Conservation (phyloP, 495 filamentous ascomycete species). For the Arthonia radiata region DNA sequence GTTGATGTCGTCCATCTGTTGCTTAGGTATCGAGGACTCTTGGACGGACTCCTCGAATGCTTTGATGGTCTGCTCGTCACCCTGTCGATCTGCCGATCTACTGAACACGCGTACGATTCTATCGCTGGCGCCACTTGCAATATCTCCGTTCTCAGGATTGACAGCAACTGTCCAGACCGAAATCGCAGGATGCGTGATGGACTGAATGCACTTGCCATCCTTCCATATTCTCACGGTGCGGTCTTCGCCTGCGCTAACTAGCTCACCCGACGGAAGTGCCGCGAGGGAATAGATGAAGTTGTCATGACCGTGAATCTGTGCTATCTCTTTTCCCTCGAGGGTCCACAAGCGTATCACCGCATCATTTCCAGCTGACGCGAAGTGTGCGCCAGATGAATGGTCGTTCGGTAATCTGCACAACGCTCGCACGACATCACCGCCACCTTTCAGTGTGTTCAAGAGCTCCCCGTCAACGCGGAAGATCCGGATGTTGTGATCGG, state of each 20-base stretch:
- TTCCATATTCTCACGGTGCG: constrained; percentile 77
- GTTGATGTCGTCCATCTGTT: constrained; percentile 56
- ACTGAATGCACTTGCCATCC: constrained; percentile 61
- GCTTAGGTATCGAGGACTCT: constrained; percentile 63
- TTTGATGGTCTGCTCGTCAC: constrained; percentile 27
- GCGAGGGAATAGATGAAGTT: constrained; percentile 86
- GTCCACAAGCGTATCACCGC: constrained; percentile 69
- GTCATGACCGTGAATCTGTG: constrained; percentile 64
- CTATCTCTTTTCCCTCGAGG: constrained; percentile 42
- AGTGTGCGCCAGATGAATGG: constrained; percentile 57
- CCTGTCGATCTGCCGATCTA: constrained; percentile 42
- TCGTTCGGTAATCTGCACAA: constrained; percentile 56
- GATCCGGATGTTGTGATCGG: constrained; percentile 69
- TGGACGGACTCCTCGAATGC: constrained; percentile 62
- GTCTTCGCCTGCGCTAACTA: constrained; percentile 84
- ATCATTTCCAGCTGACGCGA: constrained; percentile 78
- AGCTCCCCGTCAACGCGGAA: constrained; percentile 43
- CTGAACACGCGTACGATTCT: constrained; percentile 68
- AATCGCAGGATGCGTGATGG: constrained; percentile 91
- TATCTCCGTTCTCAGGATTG: constrained; percentile 62
- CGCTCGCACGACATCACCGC: constrained; percentile 58
- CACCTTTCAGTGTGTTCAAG: constrained; percentile 41
- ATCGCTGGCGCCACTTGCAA: constrained; percentile 81
- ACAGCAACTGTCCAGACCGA: constrained; percentile 84
- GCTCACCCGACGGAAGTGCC: constrained; percentile 51